A percentile compares a stretch with the other conserved stretches of the same genome.
Conservation (phyloP, 495 filamentous ascomycete genomes). For the Cenococcum geophilum region DNA sequence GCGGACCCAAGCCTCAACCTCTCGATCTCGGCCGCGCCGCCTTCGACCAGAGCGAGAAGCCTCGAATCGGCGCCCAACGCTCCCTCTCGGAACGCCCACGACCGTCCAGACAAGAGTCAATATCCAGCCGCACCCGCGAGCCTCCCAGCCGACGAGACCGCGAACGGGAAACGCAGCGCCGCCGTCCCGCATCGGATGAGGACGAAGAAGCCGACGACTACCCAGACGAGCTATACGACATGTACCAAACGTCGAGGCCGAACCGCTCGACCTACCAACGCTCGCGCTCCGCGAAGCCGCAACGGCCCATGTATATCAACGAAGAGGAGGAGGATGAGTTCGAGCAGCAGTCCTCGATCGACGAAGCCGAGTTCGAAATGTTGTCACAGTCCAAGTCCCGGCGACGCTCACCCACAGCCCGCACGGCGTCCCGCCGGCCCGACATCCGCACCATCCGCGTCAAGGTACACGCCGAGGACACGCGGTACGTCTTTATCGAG, state of each 20-base stretch:
- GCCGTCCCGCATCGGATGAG: conserved; percentile 21
- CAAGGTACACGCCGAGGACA: conserved; percentile 88
- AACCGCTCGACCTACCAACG: conserved; percentile 4
- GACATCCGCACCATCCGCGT: conserved; percentile 62
- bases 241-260: conserved; percentile 45
- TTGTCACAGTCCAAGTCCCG: conserved; percentile 41
- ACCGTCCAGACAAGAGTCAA: conserved; percentile 19
- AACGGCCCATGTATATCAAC: conserved; percentile 49
- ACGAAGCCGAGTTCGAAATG: conserved; percentile 81
- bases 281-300: conserved; percentile 23
- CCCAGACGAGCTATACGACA: conserved; percentile 63
- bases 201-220: conserved; percentile 50
- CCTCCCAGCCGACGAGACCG: conserved; percentile 24
- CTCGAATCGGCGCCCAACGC: conserved; percentile 33
- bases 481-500: conserved; percentile 86
- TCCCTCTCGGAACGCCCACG: conserved; percentile 38
- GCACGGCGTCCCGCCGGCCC: conserved; percentile 34
- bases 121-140: conserved; percentile 6
- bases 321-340: conserved; percentile 47
- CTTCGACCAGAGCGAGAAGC: conserved; percentile 36
- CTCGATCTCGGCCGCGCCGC: conserved; percentile 39
- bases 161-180: conserved; percentile 24
- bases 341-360: conserved; percentile 51
- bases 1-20: conserved; percentile 34
- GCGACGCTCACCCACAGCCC: conserved; percentile 25